These are phyloP conservation scores for Mycena pura DNA, from an alignment of 768 basidiomycete genomes.

Conservation along the genomic window DNA sequence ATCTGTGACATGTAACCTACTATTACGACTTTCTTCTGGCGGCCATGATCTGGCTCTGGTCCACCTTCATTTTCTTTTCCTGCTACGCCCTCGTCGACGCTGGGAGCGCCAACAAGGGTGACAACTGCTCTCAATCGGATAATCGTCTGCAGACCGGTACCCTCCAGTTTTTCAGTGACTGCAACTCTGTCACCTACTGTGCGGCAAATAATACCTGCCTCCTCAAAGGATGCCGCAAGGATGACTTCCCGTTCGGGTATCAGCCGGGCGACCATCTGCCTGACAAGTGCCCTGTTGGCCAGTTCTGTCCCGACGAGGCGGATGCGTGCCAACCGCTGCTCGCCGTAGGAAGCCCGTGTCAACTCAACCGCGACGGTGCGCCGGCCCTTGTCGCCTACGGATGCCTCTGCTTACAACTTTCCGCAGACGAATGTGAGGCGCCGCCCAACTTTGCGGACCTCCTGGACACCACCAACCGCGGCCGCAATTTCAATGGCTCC, in stretches of 20 bases:
- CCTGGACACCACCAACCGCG: slow-evolving; percentile 66
- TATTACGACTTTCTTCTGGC: neutral
- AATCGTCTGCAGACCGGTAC: slow-evolving; percentile 78
- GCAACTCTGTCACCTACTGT: slow-evolving; percentile 76
- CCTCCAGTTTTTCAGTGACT: slow-evolving; percentile 82
- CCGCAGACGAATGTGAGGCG: slow-evolving; percentile 74
- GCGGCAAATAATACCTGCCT: slow-evolving; percentile 60
- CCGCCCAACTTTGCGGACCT: slow-evolving; percentile 72
- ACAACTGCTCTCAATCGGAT: slow-evolving; percentile 57
- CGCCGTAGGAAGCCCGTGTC: slow-evolving; percentile 71
- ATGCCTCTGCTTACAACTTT: neutral
- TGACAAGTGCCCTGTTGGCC: slow-evolving; percentile 60
- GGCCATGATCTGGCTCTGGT: slow-evolving; percentile 42
- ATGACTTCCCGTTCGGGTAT: slow-evolving; percentile 82
- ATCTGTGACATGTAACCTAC: neutral
- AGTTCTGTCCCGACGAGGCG: slow-evolving; percentile 88
- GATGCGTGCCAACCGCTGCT: slow-evolving; percentile 68
- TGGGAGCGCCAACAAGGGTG: slow-evolving; percentile 52
- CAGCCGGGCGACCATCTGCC: slow-evolving; percentile 54
- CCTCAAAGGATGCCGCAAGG: slow-evolving; percentile 72
- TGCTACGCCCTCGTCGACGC: slow-evolving; percentile 48
- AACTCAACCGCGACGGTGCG: slow-evolving; percentile 86
- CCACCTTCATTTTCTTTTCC: slow-evolving; percentile 59
- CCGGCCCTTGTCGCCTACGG: neutral
- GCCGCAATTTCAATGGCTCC: slow-evolving; percentile 81